Evolutionary conservation across 176 grass and related monocot species (phyloP), one percentile per base, ranked within the genome.

Genomic region (Rhynchospora breviuscula): DNA sequence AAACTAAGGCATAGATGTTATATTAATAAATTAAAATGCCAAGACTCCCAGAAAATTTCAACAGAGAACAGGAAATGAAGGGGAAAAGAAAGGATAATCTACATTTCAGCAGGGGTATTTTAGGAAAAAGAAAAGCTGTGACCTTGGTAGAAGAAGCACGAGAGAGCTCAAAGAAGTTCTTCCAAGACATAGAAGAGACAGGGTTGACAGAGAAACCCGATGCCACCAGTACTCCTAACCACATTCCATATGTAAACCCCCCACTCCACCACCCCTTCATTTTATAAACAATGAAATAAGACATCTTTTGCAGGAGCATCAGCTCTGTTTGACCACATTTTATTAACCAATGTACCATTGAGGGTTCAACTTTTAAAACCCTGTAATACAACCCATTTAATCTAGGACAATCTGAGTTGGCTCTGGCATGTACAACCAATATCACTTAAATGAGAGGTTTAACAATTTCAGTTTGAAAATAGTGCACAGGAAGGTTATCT

Each of bases 201-300:
- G 93, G 96, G 12, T 91, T 90, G 84, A 95, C 91, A 58, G 89
- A 90, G 90, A 95, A 98, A 25, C 89, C 96, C 61, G 91, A 98
- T 86, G 96, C 79, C 5, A 98, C 96, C 84, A 95, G 76, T 86
- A 92, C 71, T 66, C 91, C 96, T 84, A 98, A 90, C 96, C 96
- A 98, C 73, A 98, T 86, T 79, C 96, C 96, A 88, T 98, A 98
- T 19, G 92, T 91, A 88, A 98, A 98, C 40, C 93, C 89, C 66
- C 91, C 89, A 83, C 93, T 93, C 86, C 88, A 95, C 96, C 92
- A 95, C 31, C 96, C 91, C 93, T 98, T 67, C 35, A 88, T 69
- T 86, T 58, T 33, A 87, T 43, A 47, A 45, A 79, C 76, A n/a
- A 51, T 12, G 69, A 25, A 67, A 61, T 14, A 65, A 21, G 84